phyloP scores from a whole-genome alignment of 2,329 filamentous ascomycete species.

The Trichocomaceae sp. region DNA sequence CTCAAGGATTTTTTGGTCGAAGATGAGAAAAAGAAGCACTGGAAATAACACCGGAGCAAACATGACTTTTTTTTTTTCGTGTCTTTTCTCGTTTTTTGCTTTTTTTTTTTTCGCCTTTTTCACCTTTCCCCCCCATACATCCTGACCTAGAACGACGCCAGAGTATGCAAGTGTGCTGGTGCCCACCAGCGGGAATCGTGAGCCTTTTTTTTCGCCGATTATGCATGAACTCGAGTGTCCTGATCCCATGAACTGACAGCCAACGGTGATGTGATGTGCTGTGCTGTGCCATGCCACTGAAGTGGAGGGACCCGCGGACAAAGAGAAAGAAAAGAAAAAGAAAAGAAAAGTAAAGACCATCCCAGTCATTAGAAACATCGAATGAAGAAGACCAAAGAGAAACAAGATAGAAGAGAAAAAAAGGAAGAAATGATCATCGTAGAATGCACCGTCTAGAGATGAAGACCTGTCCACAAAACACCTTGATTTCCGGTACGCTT shows the following conservation, averaged over 20 bases:
- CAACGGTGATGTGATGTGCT: too few species aligned
- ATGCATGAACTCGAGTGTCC: conserved; percentile 1
- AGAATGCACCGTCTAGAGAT: background rate
- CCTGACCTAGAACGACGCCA: background rate
- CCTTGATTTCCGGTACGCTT: background rate
- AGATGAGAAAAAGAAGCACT: background rate
- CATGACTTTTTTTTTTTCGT: too few species aligned
- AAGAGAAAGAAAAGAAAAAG: background rate
- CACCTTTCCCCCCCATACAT: background rate
- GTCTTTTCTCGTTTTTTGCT: too few species aligned
- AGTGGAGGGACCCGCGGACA: background rate
- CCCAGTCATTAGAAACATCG: background rate
- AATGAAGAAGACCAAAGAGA: background rate
- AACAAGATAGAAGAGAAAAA: background rate
- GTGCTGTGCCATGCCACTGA: background rate
- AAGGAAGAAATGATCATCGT: background rate
- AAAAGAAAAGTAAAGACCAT: background rate
- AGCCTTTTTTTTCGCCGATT: background rate
- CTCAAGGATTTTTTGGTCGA: background rate
- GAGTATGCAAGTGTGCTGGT: background rate
- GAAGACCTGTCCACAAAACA: background rate
- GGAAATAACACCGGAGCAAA: background rate
- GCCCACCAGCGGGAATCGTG: background rate
- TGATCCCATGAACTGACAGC: background rate
- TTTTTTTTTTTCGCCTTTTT: too few species aligned